Conservation (phyloP, 108 stramenopile genomes). For the Thalassiosira profunda region DNA sequence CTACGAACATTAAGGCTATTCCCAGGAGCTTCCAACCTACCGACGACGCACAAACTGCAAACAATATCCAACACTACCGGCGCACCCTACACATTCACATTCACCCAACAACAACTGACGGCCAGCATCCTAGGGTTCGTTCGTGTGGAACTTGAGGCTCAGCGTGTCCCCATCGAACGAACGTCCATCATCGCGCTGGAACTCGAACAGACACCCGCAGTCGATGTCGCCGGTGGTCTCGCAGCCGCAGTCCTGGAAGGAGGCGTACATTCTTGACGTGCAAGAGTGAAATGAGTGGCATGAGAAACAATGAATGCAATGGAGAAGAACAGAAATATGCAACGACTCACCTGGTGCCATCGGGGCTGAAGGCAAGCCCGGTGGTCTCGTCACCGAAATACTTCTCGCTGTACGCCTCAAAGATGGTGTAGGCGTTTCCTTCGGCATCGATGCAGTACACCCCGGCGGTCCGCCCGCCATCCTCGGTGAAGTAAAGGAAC, state of each 20-base stretch:
- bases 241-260: constrained; percentile 41
- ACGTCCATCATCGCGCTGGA: constrained; percentile 37
- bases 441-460: constrained; percentile 36
- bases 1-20: no score
- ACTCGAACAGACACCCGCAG: constrained; percentile 47
- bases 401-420: constrained; percentile 26
- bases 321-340: no score
- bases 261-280: constrained; percentile 17
- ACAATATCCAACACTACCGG: no score
- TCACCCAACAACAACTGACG: no score
- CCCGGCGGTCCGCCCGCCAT: constrained; percentile 58
- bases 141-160: constrained; percentile 24
- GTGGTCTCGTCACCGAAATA: constrained; percentile 60
- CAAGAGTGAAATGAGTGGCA: not conserved
- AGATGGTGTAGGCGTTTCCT: constrained; percentile 39
- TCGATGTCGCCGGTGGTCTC: constrained; percentile 7
- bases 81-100: no score
- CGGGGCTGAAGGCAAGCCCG: constrained; percentile 74
- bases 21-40: no score
- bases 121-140: no score
- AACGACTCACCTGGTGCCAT: constrained; percentile 35
- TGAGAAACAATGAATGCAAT: no score
- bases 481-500: constrained; percentile 72
- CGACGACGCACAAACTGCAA: no score
- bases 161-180: constrained; percentile 37